Conservation (phyloP, 768 basidiomycete species). For the Tylopilus vinaceipallidus region DNA sequence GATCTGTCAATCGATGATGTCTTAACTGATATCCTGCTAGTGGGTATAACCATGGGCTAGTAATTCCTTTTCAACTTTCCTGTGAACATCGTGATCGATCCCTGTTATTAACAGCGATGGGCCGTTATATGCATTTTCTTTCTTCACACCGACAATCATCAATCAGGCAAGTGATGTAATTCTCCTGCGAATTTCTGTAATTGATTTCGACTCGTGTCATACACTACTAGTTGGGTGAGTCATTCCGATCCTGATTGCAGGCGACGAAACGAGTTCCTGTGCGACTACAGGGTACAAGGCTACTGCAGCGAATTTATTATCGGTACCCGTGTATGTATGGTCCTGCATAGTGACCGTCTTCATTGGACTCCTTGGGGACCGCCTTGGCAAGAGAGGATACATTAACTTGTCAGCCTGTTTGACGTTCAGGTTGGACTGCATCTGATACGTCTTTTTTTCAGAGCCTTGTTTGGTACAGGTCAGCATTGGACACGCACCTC, state of each 20-base stretch:
- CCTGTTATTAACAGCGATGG: slow-evolving; percentile 36
- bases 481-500: neutral
- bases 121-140: slow-evolving; percentile 55
- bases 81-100: neutral
- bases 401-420: slow-evolving; percentile 54
- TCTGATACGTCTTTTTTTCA: slow-evolving; percentile 20
- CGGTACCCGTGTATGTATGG: slow-evolving; percentile 76
- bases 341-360: slow-evolving; percentile 63
- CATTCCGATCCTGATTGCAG: neutral
- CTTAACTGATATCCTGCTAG: slow-evolving; percentile 29
- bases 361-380: slow-evolving; percentile 63
- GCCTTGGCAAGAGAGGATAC: slow-evolving; percentile 50
- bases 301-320: slow-evolving; percentile 68
- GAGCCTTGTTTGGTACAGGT: slow-evolving; percentile 34
- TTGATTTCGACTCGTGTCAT: no score
- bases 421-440: neutral
- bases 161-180: slow-evolving; percentile 43
- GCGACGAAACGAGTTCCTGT: neutral
- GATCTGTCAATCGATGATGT: slow-evolving; percentile 2
- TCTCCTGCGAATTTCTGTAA: neutral
- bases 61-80: slow-evolving; percentile 30
- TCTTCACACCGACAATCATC: slow-evolving; percentile 46
- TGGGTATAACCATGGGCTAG: slow-evolving; percentile 74
- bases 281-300: slow-evolving; percentile 49
- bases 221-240: slow-evolving; percentile 21